Percentiles rank a stretch among this genome's conserved stretches.
Evolutionary conservation across 2,329 filamentous ascomycete species (phyloP).

Genomic region (Microsporum canis): DNA sequence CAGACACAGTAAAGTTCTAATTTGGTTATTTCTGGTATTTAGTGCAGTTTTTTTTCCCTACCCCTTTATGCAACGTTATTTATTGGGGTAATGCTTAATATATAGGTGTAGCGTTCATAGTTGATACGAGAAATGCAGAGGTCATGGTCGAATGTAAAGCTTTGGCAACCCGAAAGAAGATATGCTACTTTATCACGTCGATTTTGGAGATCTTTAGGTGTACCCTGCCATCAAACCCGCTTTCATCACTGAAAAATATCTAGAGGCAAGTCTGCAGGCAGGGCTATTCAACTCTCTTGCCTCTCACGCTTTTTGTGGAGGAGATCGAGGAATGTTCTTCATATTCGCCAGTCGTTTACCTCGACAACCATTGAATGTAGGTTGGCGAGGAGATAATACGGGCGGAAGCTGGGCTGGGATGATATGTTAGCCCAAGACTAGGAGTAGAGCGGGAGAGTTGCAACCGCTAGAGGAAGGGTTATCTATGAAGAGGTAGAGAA

Average conservation of each 20-base stretch:
- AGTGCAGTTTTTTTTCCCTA: background rate
- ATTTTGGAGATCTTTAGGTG: conserved; percentile 12
- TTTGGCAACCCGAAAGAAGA: background rate
- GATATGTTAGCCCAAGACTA: background rate
- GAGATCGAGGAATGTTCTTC: conserved; percentile 30
- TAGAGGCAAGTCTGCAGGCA: conserved; percentile 32
- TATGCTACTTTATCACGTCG: background rate
- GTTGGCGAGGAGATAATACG: conserved; percentile 80
- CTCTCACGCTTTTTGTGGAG: background rate
- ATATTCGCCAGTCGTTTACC: conserved; percentile 93
- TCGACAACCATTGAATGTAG: conserved; percentile 45
- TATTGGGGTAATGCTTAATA: conserved; percentile 2
- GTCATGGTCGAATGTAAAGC: background rate
- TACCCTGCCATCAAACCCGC: conserved; percentile 34
- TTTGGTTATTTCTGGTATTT: conserved; percentile 1
- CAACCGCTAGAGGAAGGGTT: background rate
- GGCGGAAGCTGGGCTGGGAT: conserved; percentile 41
- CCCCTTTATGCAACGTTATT: background rate
- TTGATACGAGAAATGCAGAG: background rate
- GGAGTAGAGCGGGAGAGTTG: too few relatives aligned
- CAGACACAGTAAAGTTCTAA: background rate
- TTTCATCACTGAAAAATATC: conserved; percentile 21
- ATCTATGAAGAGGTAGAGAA: background rate
- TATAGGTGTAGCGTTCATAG: conserved; percentile 1
- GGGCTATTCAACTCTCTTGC: conserved; percentile 16